Evolutionary conservation across 2,329 filamentous ascomycete genomes (phyloP).

Genomic region (Grosmannia penicillata): DNA sequence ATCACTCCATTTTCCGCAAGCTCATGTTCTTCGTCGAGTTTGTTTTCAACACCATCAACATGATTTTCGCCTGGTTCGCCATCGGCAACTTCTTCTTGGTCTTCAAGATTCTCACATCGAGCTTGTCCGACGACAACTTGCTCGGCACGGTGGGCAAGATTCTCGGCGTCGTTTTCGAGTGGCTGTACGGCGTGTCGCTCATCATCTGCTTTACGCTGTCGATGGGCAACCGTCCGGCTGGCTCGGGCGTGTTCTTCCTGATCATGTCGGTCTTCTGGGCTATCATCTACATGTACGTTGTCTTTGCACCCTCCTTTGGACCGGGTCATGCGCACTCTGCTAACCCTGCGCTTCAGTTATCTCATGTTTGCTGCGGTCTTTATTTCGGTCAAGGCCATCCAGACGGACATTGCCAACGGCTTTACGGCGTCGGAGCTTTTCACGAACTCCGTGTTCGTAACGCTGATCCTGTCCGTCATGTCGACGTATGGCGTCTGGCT

Average conservation of each 20-base stretch:
- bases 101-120: slow-evolving; percentile 89
- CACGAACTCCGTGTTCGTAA: slow-evolving; percentile 80
- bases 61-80: slow-evolving; percentile 97
- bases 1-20: slow-evolving; percentile 78
- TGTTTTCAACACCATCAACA: slow-evolving; percentile 84
- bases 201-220: slow-evolving; percentile 92
- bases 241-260: slow-evolving; percentile 86
- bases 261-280: slow-evolving; percentile 99
- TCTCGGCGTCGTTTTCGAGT: slow-evolving; percentile 83
- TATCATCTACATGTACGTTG: slow-evolving; percentile 71
- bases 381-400: slow-evolving; percentile 79
- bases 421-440: slow-evolving; percentile 66
- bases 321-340: background rate
- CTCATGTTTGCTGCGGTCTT: slow-evolving; percentile 90
- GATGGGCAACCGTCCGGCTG: slow-evolving; percentile 86
- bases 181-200: slow-evolving; percentile 83
- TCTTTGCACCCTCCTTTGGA: background rate
- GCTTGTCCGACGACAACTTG: slow-evolving; percentile 53
- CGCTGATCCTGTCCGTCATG: slow-evolving; percentile 78
- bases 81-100: slow-evolving; percentile 99
- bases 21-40: slow-evolving; percentile 87
- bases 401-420: slow-evolving; percentile 49
- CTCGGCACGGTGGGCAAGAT: slow-evolving; percentile 66
- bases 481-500: slow-evolving; percentile 93
- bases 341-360: slow-evolving; percentile 42